Evolutionary conservation across 257 asterid genomes (phyloP).

Genomic region (Forsythia suspensa): DNA sequence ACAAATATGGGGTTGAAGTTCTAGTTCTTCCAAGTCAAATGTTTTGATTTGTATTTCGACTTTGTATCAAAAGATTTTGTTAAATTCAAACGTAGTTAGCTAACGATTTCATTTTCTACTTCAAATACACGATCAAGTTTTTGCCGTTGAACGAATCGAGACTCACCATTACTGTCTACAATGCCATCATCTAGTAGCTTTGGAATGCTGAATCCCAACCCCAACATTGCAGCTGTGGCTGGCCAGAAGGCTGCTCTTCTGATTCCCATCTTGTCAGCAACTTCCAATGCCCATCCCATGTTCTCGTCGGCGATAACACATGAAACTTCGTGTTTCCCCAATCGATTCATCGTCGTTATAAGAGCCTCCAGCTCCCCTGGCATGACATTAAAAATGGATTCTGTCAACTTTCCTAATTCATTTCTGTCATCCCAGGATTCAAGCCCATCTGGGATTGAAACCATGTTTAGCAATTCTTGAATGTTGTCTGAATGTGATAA

Average conservation of each 20-base stretch:
- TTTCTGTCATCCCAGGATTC: slow-evolving; percentile 40
- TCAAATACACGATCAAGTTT: too few species aligned
- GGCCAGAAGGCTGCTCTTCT: slow-evolving; percentile 39
- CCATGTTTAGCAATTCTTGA: slow-evolving; percentile 23
- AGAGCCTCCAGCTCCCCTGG: slow-evolving; percentile 38
- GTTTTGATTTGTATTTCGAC: too few species aligned
- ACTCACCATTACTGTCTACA: slow-evolving; percentile 36
- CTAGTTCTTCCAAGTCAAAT: too few species aligned
- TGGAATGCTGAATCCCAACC: slow-evolving; percentile 16
- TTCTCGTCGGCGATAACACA: slow-evolving; percentile 39
- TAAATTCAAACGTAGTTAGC: background rate
- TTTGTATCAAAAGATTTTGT: too few species aligned
- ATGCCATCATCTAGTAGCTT: slow-evolving; percentile 42
- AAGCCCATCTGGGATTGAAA: slow-evolving; percentile 46
- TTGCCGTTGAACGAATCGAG: background rate
- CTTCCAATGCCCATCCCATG: slow-evolving; percentile 41
- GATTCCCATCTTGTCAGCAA: slow-evolving; percentile 31
- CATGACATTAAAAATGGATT: slow-evolving; percentile 28
- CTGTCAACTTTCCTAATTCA: slow-evolving; percentile 20
- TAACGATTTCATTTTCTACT: too few species aligned
- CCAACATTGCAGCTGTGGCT: slow-evolving; percentile 36
- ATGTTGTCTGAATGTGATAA: slow-evolving; percentile 11
- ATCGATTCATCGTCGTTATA: slow-evolving; percentile 26
- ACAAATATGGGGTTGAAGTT: too few species aligned
- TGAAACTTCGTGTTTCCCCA: slow-evolving; percentile 12